Evolutionary conservation across 2,329 filamentous ascomycete species (phyloP).

Genomic region (Biscogniauxia marginata): DNA sequence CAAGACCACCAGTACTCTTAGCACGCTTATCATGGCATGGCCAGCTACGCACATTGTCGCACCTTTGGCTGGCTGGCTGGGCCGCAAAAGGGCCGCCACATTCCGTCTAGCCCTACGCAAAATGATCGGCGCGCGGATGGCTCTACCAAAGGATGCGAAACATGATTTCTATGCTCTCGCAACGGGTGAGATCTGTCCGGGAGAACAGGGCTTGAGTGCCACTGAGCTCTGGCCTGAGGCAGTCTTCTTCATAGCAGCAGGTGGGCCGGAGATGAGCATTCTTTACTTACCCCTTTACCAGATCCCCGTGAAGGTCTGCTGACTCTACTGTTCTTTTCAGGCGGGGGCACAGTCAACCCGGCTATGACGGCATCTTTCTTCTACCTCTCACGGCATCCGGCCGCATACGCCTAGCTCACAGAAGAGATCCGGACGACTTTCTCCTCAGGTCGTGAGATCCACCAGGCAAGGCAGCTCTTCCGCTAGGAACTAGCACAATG

Average conservation of each 20-base stretch:
- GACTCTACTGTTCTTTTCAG: background rate
- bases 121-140: slow-evolving; percentile 5
- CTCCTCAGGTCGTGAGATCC: background rate
- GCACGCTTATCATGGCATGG: background rate
- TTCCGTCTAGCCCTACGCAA: background rate
- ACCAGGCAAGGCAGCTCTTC: no score
- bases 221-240: slow-evolving; percentile 3
- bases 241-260: slow-evolving; percentile 2
- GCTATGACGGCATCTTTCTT: slow-evolving; percentile 7
- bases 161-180: slow-evolving; percentile 9
- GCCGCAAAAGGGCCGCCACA: background rate
- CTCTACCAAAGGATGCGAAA: slow-evolving; percentile 5
- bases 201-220: background rate
- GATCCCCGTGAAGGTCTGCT: background rate
- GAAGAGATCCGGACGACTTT: slow-evolving; percentile 5
- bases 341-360: slow-evolving; percentile 1
- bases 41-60: background rate
- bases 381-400: slow-evolving; percentile 8
- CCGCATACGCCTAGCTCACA: slow-evolving; percentile 5
- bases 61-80: background rate
- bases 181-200: background rate
- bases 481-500: no score
- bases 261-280: background rate
- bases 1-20: background rate
- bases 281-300: background rate